These are phyloP conservation scores for Wallemia hederae DNA, from an alignment of 1,284 basidiomycete species.

Conservation along the genomic window DNA sequence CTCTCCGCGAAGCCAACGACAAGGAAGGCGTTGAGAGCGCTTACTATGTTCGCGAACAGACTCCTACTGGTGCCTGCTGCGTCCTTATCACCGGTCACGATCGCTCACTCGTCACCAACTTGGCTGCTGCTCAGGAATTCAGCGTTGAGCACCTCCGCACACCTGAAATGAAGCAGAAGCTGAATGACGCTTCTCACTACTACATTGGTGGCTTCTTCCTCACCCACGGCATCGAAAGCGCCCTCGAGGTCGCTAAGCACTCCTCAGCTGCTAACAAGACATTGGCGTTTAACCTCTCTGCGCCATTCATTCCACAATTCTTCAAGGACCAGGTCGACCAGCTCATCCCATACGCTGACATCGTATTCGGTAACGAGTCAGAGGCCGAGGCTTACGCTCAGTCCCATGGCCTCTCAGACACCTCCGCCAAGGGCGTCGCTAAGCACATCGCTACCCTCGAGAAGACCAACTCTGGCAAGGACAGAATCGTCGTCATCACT, in stretches of 20 bases:
- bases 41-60: constrained; percentile 61
- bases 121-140: constrained; percentile 74
- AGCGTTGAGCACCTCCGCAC: constrained; percentile 46
- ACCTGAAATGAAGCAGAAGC: constrained; percentile 40
- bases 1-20: constrained; percentile 72
- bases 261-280: constrained; percentile 54
- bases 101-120: constrained; percentile 70
- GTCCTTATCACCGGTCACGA: constrained; percentile 83
- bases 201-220: constrained; percentile 97
- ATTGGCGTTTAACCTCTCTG: constrained; percentile 78
- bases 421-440: constrained; percentile 7
- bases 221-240: constrained; percentile 58
- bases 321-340: constrained; percentile 54
- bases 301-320: constrained; percentile 91
- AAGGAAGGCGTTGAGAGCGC: constrained; percentile 67
- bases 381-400: constrained; percentile 70
- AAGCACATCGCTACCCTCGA: constrained; percentile 29
- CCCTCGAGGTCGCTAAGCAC: constrained; percentile 46
- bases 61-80: constrained; percentile 86
- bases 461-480: constrained; percentile 33
- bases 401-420: constrained; percentile 24
- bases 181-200: constrained; percentile 55
- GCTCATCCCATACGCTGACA: constrained; percentile 51
- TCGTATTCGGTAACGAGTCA: constrained; percentile 76
- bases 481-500: constrained; percentile 69